phyloP scores from a whole-genome alignment of 768 basidiomycete species.

The Podaxis sp. region DNA sequence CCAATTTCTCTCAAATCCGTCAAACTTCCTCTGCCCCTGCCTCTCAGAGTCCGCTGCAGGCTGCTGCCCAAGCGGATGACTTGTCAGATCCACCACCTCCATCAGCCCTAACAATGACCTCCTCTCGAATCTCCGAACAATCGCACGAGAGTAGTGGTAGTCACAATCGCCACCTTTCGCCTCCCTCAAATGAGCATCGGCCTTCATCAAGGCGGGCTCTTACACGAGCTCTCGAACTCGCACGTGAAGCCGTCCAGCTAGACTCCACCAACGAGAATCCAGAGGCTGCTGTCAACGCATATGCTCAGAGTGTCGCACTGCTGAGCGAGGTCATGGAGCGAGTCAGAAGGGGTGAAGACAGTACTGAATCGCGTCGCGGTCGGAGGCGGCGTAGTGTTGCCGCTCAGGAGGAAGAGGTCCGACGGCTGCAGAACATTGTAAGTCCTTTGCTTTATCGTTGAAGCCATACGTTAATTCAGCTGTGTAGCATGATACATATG shows the following conservation, averaged over 20 bases:
- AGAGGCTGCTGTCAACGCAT: conserved; percentile 84
- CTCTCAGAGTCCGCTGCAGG: conserved; percentile 20
- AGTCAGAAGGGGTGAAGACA: conserved; percentile 82
- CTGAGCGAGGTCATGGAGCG: conserved; percentile 92
- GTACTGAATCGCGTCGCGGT: conserved; percentile 59
- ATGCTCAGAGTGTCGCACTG: conserved; percentile 81
- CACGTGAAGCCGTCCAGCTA: conserved; percentile 85
- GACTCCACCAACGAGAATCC: conserved; percentile 89
- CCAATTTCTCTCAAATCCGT: conserved; percentile 58
- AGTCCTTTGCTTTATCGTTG: conserved; percentile 27
- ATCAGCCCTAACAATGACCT: conserved; percentile 43
- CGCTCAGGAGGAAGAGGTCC: conserved; percentile 90
- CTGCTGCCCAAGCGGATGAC: conserved; percentile 44
- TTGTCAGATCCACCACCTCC: conserved; percentile 58
- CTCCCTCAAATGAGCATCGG: conserved; percentile 35
- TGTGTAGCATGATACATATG: conserved; percentile 88
- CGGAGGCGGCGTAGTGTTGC: conserved; percentile 73
- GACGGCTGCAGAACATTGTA: conserved; percentile 84
- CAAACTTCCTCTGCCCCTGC: conserved; percentile 28
- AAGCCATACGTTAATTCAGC: conserved; percentile 11
- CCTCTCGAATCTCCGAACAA: conserved; percentile 25
- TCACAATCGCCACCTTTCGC: conserved; percentile 22
- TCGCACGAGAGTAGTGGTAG: conserved; percentile 22
- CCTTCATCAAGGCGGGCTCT: conserved; percentile 85
- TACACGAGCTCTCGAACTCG: conserved; percentile 82